Evolutionary conservation across 257 asterid species (phyloP), one percentile per base, ranked within the genome.

Genomic region (Hygrophila difformis): DNA sequence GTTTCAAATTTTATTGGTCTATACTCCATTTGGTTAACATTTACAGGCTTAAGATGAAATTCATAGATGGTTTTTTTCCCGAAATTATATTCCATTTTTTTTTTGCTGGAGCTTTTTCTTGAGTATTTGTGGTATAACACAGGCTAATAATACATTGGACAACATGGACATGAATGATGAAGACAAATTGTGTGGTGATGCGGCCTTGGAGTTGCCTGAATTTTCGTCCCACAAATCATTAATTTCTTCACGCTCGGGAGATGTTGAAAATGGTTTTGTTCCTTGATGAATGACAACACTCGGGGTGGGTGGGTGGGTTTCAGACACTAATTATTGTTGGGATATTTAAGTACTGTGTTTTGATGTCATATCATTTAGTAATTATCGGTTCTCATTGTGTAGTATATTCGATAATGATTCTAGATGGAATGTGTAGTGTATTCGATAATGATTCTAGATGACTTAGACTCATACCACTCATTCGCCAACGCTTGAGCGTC

Each of bases 151-250:
- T n/a, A n/a, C n/a, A 15, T 16, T 41, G 12, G 24, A 44, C 3
- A 19, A n/a, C 35, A 0, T 56, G 4, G 61, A 56, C 22, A 56
- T 45, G 16, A 24, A 60, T 35, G 79, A 41, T 16, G 47, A 41
- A 41, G 47, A 41, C 23, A 41, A 41, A 41, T 14, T 5, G 8
- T 16, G 11, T 41, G 23, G 24, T 16, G 24, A 41, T 15, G 47
- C 47, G 1, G 47, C 47, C 5, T 41, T 41, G 10, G 18, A 17
- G 2, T 18, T 41, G 15, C 19, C 23, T 15, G 23, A 1, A 3
- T 41, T 41, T 18, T n/a, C n/a, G n/a, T 41, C 47, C 11, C 47
- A 41, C 12, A 16, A 41, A 41, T 16, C 11, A 41, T 18, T 5
- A 4, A 17, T 5, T 5, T 12, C 12, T 15, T 6, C 10, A 24